These are phyloP conservation scores for Neonectria magnoliae DNA, from an alignment of 2,329 filamentous ascomycete species.

Conservation along the genomic window DNA sequence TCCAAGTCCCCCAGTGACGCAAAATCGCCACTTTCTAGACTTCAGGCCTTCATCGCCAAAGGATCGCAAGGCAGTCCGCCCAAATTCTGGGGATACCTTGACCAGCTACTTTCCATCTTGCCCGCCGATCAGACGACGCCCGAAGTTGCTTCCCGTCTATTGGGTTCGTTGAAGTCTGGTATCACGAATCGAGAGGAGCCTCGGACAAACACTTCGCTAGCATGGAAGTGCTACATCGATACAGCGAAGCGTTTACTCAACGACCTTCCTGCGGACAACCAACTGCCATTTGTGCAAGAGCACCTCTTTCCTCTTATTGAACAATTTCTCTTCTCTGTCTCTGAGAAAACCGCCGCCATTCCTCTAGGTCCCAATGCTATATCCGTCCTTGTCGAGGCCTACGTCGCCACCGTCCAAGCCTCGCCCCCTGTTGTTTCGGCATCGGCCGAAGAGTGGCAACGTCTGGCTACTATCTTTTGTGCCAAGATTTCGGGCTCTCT, in stretches of 20 bases:
- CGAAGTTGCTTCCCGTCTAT: conserved; percentile 67
- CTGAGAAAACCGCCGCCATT: conserved; percentile 50
- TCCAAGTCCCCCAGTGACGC: conserved; percentile 54
- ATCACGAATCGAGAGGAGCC: conserved; percentile 80
- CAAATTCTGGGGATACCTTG: conserved; percentile 78
- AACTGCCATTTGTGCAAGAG: conserved; percentile 57
- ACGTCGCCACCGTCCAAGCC: conserved; percentile 54
- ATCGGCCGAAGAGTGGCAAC: conserved; percentile 69
- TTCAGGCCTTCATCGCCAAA: conserved; percentile 80
- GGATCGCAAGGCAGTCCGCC: conserved; percentile 82
- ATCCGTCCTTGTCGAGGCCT: conserved; percentile 58
- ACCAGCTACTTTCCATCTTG: conserved; percentile 70
- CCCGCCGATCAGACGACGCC: conserved; percentile 55
- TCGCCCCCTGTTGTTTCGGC: conserved; percentile 56
- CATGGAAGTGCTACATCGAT: conserved; percentile 81
- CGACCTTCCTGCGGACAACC: conserved; percentile 57
- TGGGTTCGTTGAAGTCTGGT: conserved; percentile 75
- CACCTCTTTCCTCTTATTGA: conserved; percentile 65
- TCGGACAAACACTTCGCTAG: conserved; percentile 70
- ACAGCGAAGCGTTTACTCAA: conserved; percentile 65
- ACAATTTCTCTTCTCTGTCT: conserved; percentile 61
- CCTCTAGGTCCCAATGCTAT: conserved; percentile 49
- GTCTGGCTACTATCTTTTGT: conserved; percentile 69
- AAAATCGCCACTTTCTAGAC: conserved; percentile 62
- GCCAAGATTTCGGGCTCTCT: conserved; percentile 77